Evolutionary conservation across 2,329 filamentous ascomycete genomes (phyloP), one percentile per base, ranked within the genome.

Genomic region (Gaeumannomyces sp.): DNA sequence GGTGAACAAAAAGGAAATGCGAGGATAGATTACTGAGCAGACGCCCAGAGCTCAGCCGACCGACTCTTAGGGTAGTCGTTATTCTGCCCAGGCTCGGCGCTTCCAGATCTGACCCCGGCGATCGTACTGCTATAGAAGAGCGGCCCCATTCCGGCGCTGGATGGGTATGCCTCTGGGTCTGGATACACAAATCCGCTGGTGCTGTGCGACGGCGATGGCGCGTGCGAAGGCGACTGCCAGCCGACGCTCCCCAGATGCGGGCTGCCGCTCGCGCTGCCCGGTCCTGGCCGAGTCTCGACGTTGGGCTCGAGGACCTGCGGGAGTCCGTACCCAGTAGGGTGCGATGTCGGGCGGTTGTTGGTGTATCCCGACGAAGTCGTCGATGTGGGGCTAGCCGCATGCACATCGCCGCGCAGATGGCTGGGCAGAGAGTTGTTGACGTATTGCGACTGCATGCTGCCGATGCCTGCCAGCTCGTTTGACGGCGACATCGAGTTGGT

Each of bases 161-260:
- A 83, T 50, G 83, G 83, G 67, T 89, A 89, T 31, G 86, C 85
- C 31, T 96, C 92, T 0, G 92, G 90, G 70, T 97, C 96, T 10
- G 89, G 87, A 73, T 96, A 97, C 67, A 91, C 87, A 68, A 92
- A 93, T 68, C 81, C 82, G 62, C 85, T 86, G 59, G 77, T 79
- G 71, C 79, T 81, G 67, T 93, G 90, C 11, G 90, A 89, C 13
- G 89, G 87, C 69, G 92, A 87, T 38, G 85, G 84, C 68, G 87
- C 85, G 69, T 93, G 90, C 2, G 88, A 86, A 4, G 93, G 93
- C 5, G 93, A 96, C 69, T 92, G 90, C 93, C 94, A 97, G 64
- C 91, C 90, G 67, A 92, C 84, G 67, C 84, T 87, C 67, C 80
- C 78, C 87, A 97, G 92, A 76, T 97, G 93, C 62, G 94, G 93